Base-by-base conservation (phyloP, 2,329 filamentous ascomycete genomes). In the Pseudogymnoascus sp. region DNA sequence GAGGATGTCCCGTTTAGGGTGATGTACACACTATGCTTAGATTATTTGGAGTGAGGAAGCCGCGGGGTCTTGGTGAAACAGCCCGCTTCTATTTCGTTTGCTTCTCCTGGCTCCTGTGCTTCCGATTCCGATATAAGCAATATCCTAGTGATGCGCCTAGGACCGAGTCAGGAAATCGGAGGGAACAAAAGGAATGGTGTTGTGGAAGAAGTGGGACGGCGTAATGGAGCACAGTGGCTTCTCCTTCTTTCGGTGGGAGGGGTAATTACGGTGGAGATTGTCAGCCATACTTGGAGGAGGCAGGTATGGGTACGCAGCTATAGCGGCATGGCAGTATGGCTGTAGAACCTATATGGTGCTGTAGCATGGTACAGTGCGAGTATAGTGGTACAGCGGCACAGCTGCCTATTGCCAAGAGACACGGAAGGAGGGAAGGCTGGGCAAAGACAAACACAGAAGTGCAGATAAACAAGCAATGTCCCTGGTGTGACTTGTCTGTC, bases 91-190 rank as follows among this genome's bases (percentile, higher is more conserved):
- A n/a, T 6, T 56, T 56, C 19, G 26, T 33, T 33, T 19, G 46
- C 46, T 53, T 11, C n/a, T 15, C 31, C 46, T 31, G 4, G 23
- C 17, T 53, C 26, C 26, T 9, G 31, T 53, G 50, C 50, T 56
- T 33, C 50, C 50, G 29, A 56, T 21, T 33, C 50, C 29, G 29
- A 56, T 17, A 21, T n/a, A 33, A 56, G 50, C 50, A 56, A 56
- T 56, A 56, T 56, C n/a, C 17, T 19, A 33, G 50, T 56, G 29
- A 33, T 26, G 50, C 29, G 50, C 29, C 50, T 56, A 33, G 17
- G 50, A 56, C 50, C 50, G 29, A 56, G 50, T 56, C 50, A 21
- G 50, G 50, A 56, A 56, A 10, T 56, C 50, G 50, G 50, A 56
- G 17, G 50, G 50, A 56, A 56, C 26, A 56, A 33, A 56, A 33